phyloP scores from a whole-genome alignment of 1,139 yeast genomes.

The Torulaspora globosa region DNA sequence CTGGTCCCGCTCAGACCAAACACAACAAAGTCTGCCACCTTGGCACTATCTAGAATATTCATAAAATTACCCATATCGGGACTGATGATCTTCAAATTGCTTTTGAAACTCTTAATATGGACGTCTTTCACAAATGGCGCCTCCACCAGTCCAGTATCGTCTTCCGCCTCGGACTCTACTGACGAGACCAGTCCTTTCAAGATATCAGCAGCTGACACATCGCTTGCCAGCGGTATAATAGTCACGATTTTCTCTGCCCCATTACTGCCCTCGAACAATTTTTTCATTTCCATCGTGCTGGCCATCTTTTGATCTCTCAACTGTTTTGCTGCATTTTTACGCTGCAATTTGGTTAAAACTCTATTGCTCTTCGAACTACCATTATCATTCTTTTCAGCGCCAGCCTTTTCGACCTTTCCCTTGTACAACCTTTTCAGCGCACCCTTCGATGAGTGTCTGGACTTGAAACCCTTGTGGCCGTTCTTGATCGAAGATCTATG shows the following conservation, averaged over 20 bases:
- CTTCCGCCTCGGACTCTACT: constrained; percentile 31
- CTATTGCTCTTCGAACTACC: constrained; percentile 42
- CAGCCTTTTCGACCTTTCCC: constrained; percentile 82
- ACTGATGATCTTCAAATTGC: constrained; percentile 67
- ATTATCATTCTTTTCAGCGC: constrained; percentile 33
- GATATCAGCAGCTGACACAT: constrained; percentile 57
- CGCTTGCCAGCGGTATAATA: constrained; percentile 72
- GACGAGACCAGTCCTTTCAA: constrained; percentile 49
- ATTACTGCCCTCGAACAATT: constrained; percentile 70
- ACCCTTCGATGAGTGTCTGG: constrained; percentile 89
- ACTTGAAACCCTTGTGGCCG: constrained; percentile 84
- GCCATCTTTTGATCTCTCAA: constrained; percentile 66
- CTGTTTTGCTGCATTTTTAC: constrained; percentile 79
- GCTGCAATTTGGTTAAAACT: constrained; percentile 59
- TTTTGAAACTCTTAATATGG: constrained; percentile 61
- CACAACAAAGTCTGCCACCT: constrained; percentile 81
- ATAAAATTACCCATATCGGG: constrained; percentile 68
- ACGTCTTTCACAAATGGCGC: constrained; percentile 41
- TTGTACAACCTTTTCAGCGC: constrained; percentile 71
- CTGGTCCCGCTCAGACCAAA: constrained; percentile 80
- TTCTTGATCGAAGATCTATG: constrained; percentile 81
- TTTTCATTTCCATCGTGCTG: constrained; percentile 48
- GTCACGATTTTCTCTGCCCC: constrained; percentile 85
- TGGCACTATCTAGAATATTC: constrained; percentile 77
- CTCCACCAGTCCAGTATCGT: constrained; percentile 25